Evolutionary conservation across 2,329 filamentous ascomycete genomes (phyloP), one percentile per base, ranked within the genome.

Genomic region (Stemphylium vesicarium): DNA sequence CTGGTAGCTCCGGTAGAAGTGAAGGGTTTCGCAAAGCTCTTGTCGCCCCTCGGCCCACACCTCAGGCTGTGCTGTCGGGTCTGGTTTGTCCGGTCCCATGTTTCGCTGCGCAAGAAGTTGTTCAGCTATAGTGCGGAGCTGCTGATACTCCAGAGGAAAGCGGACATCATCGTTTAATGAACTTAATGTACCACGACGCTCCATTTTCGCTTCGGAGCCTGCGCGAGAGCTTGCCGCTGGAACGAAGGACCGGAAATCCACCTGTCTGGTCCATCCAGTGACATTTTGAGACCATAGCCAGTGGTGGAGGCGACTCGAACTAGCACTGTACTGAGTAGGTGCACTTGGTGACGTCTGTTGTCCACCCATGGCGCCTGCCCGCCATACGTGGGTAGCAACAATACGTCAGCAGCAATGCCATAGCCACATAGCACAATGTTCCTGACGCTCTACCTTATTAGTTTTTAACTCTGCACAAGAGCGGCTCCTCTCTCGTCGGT

Each of bases 1-100:
- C 61, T 91, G 84, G 33, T 85, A 84, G 1, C 83, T 75, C 12
- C 80, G 82, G 71, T 85, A 91, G 72, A 86, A 89, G 0, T 82
- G 80, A 0, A 90, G 66, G 0, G 86, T 81, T 63, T 90, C 86
- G 60, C 84, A 89, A 0, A 92, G 74, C 12, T 82, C 82, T 53
- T 86, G 83, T 4, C 88, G 81, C 32, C 74, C 77, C 4, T 83
- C 76, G 0, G 86, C 80, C 84, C 85, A 89, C 0, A 85, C 81
- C 10, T 76, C 72, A 6, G 85, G 84, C 15, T 69, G 53, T 15
- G 71, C 70, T 15, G 48, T 41, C 6, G 79, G 74, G 4, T 63
- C 42, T 6, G 74, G 74, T 45, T 70, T 73, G 6, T 32, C 73
- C 71, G 72, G 63, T 59, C 48, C 56, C 11, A 32, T 31, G 4